Conservation (phyloP, 768 basidiomycete genomes). For the Naganishia friedmannii region DNA sequence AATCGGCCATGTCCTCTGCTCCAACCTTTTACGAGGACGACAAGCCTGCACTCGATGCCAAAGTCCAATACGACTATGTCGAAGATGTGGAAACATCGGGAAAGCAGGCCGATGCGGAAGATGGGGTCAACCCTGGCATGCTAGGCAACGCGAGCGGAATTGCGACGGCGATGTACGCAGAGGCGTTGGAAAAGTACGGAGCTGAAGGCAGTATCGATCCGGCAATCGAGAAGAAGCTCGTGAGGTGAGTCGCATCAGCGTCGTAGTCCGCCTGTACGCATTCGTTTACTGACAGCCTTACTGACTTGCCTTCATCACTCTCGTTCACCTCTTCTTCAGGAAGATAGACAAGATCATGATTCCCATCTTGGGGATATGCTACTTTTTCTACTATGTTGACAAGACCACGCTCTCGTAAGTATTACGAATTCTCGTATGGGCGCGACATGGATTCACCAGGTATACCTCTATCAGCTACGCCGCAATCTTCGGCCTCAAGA, state of each 20-base stretch:
- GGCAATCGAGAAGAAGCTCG: slow-evolving; percentile 41
- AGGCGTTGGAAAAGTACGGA: slow-evolving; percentile 45
- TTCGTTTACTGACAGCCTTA: background rate
- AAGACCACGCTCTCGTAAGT: slow-evolving; percentile 45
- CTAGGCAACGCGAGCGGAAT: slow-evolving; percentile 1
- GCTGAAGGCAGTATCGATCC: slow-evolving; percentile 40
- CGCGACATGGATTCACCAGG: background rate
- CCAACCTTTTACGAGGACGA: background rate
- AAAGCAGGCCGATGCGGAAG: background rate
- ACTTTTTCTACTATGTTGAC: slow-evolving; percentile 47
- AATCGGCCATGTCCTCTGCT: background rate
- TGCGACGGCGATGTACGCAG: slow-evolving; percentile 33
- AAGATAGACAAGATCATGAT: slow-evolving; percentile 45
- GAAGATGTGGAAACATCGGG: background rate
- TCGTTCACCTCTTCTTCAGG: slow-evolving; percentile 14
- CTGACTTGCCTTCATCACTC: background rate
- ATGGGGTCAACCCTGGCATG: background rate
- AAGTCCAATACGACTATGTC: background rate
- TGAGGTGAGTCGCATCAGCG: slow-evolving; percentile 30
- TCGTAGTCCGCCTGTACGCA: background rate
- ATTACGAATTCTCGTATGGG: too few relatives aligned
- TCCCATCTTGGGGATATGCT: slow-evolving; percentile 43
- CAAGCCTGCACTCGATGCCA: background rate
- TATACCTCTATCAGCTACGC: slow-evolving; percentile 35
- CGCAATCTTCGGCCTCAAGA: slow-evolving; percentile 50